phyloP scores from a whole-genome alignment of 768 basidiomycete species.

The Amanita polypyramis region DNA sequence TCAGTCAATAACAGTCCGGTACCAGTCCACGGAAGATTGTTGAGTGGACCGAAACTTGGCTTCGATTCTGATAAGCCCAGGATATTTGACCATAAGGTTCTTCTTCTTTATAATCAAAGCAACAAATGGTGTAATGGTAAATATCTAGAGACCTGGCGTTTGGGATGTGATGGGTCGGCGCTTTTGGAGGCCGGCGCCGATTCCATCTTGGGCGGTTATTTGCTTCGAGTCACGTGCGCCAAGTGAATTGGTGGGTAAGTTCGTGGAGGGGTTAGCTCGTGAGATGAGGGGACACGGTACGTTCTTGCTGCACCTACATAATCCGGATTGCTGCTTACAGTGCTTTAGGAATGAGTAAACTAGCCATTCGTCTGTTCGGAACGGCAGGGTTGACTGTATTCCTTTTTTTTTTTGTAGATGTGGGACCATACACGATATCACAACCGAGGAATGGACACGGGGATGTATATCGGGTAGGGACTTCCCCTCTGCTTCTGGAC shows the following conservation, averaged over 20 bases:
- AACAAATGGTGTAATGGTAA: too few species aligned
- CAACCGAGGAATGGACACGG: background rate
- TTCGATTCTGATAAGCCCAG: background rate
- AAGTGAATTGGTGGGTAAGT: background rate
- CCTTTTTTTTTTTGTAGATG: background rate
- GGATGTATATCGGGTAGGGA: background rate
- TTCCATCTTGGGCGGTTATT: background rate
- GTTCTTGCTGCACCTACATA: too few species aligned
- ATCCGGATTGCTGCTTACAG: too few species aligned
- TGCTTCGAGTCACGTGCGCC: background rate
- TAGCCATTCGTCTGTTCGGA: too few species aligned
- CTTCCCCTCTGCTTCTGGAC: background rate
- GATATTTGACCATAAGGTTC: background rate
- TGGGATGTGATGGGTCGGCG: constrained; percentile 5
- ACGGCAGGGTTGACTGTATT: too few species aligned
- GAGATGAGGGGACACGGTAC: constrained; percentile 1
- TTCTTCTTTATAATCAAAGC: background rate
- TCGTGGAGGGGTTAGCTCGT: background rate
- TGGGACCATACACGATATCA: background rate
- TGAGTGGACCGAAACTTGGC: background rate
- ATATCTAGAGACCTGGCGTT: constrained; percentile 1
- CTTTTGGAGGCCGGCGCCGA: background rate
- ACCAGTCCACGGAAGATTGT: background rate
- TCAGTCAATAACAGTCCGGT: background rate
- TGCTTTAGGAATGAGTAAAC: too few species aligned